These are phyloP conservation scores for Penicillium macrosclerotiorum DNA, from an alignment of 495 filamentous ascomycete species.

Conservation along the genomic window DNA sequence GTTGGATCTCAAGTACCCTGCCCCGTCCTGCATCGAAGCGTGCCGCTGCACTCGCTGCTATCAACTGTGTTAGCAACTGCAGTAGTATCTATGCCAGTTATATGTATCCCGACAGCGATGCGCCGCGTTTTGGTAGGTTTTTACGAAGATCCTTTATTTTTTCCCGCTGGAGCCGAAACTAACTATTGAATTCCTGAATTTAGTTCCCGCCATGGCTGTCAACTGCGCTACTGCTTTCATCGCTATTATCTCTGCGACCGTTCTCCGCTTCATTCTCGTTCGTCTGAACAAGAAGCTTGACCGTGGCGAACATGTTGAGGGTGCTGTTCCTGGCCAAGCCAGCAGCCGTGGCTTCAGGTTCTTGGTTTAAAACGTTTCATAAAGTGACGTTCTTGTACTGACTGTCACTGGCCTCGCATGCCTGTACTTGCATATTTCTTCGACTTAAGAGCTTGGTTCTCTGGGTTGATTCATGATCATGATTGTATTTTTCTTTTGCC, in stretches of 20 bases:
- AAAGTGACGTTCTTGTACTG: background rate
- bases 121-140: conserved; percentile 39
- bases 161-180: no score
- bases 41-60: conserved; percentile 74
- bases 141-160: background rate
- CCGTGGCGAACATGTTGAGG: conserved; percentile 39
- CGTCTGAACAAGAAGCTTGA: conserved; percentile 73
- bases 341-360: conserved; percentile 63
- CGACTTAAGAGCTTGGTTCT: conserved; percentile 2
- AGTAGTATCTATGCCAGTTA: conserved; percentile 72
- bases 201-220: conserved; percentile 68
- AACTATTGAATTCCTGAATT: background rate
- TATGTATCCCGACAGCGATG: conserved; percentile 57
- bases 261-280: conserved; percentile 64
- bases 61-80: conserved; percentile 77
- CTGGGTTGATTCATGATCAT: background rate
- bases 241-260: conserved; percentile 63
- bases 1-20: conserved; percentile 78
- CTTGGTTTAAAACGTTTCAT: conserved; percentile 22
- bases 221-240: conserved; percentile 67
- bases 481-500: background rate
- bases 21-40: conserved; percentile 84
- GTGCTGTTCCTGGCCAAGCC: conserved; percentile 50
- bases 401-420: no score
- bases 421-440: conserved; percentile 1